A percentile compares a stretch with the other conserved stretches of the same genome.
phyloP scores from a whole-genome alignment of 2,329 filamentous ascomycete species.

The Epichloe gansuensis region DNA sequence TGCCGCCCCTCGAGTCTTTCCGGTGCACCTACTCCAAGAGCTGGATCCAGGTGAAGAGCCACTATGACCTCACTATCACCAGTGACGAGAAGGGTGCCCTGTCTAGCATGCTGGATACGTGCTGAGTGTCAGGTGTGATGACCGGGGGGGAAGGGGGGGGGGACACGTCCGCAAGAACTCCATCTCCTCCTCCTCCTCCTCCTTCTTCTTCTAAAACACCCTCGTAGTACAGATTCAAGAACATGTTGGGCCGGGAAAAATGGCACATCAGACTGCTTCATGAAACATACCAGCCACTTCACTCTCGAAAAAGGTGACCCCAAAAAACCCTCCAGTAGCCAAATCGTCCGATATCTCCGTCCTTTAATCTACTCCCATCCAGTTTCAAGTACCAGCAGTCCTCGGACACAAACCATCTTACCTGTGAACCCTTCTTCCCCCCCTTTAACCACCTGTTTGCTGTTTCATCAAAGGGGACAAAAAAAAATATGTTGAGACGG shows the following conservation, averaged over 20 bases:
- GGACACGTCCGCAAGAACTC: background rate
- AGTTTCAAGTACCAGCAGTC: background rate
- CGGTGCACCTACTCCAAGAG: constrained; percentile 67
- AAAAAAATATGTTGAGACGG: background rate
- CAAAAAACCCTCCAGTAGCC: background rate
- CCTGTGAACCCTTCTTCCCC: background rate
- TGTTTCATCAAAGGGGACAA: background rate
- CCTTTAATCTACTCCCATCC: background rate
- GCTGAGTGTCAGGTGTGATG: constrained; percentile 9
- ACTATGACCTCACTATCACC: constrained; percentile 57
- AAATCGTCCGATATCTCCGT: background rate
- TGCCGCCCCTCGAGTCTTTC: constrained; percentile 55
- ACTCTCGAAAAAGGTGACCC: too few relatives aligned
- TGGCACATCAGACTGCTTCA: background rate
- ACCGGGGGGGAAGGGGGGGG: too few relatives aligned
- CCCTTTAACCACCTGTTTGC: background rate
- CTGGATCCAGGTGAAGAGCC: constrained; percentile 68
- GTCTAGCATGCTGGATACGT: constrained; percentile 25
- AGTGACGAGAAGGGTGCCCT: constrained; percentile 59
- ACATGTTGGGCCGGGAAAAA: background rate
- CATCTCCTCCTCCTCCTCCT: too few relatives aligned
- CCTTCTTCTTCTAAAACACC: too few relatives aligned
- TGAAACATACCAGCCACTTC: background rate
- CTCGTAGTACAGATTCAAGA: background rate
- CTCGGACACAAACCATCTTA: background rate